Conservation (phyloP, 139 green algal genomes). For the Monoraphidium neglectum region DNA sequence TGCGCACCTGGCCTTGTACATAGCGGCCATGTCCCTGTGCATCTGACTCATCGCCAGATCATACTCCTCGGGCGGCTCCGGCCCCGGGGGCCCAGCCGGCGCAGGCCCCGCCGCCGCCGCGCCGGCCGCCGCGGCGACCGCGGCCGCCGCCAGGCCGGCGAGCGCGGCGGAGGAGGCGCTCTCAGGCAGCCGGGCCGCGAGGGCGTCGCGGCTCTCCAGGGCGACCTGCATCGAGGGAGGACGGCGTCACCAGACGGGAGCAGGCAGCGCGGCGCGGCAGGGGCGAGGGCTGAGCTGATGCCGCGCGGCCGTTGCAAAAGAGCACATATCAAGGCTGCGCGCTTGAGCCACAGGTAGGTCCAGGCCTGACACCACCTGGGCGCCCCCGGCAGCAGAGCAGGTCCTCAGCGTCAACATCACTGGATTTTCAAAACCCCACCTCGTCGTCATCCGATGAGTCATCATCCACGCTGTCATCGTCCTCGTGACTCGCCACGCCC, state of each 20-base stretch:
- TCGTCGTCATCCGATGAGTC: conserved; percentile 26
- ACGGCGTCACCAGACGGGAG: no score
- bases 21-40: conserved; percentile 17
- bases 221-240: no score
- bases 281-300: no score
- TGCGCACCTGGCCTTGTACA: conserved; percentile 14
- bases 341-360: no score
- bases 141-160: not conserved
- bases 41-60: conserved; percentile 5
- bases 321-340: no score
- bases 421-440: not conserved
- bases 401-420: no score
- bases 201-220: conserved; percentile 1
- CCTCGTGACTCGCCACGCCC: not conserved
- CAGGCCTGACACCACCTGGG: no score
- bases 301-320: no score
- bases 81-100: not conserved
- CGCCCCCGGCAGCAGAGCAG: no score
- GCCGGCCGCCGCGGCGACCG: not conserved
- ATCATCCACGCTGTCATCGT: conserved; percentile 2
- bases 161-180: not conserved
- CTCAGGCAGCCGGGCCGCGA: not conserved
- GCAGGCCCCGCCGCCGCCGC: not conserved
- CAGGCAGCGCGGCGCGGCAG: no score
- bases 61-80: conserved; percentile 1